phyloP scores from a whole-genome alignment of 1,284 basidiomycete genomes.

The Fomes fomentarius region DNA sequence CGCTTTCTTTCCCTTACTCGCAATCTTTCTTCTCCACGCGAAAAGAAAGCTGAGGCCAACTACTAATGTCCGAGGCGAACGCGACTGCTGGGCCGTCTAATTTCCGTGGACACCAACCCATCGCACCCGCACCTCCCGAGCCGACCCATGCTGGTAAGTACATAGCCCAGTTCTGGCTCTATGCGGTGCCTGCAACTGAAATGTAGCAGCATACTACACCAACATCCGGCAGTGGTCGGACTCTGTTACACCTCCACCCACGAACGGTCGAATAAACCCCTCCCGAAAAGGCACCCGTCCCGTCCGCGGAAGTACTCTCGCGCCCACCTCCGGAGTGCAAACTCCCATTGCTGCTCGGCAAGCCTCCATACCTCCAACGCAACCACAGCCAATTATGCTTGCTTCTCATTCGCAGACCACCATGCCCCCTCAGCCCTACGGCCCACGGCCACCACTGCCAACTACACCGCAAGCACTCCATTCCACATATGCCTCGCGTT shows the following conservation, averaged over 20 bases:
- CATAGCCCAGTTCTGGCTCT: not conserved
- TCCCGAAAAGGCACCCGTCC: constrained; percentile 39
- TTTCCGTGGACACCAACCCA: constrained; percentile 24
- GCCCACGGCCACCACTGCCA: constrained; percentile 56
- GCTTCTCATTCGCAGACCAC: constrained; percentile 5
- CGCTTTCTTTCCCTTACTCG: not conserved
- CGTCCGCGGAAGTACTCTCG: constrained; percentile 39
- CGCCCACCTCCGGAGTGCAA: constrained; percentile 33
- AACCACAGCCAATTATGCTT: not conserved
- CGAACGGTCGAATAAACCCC: constrained; percentile 37
- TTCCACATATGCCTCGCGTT: constrained; percentile 88
- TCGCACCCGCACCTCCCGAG: constrained; percentile 22
- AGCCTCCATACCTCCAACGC: constrained; percentile 17
- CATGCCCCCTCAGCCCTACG: constrained; percentile 30
- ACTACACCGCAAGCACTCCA: constrained; percentile 73
- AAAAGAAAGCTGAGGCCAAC: not conserved
- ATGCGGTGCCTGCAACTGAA: not conserved
- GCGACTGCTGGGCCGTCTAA: constrained; percentile 23
- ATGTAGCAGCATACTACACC: constrained; percentile 56
- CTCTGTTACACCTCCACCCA: constrained; percentile 52
- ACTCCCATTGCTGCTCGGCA: constrained; percentile 23
- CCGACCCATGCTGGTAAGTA: constrained; percentile 26
- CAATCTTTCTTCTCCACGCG: not conserved
- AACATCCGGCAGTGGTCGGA: constrained; percentile 67
- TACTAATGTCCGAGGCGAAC: constrained; percentile 16